Evolutionary conservation across 192 early-diverging fungal genomes (phyloP), one percentile per base, ranked within the genome.

Genomic region (Dissophora ornata): DNA sequence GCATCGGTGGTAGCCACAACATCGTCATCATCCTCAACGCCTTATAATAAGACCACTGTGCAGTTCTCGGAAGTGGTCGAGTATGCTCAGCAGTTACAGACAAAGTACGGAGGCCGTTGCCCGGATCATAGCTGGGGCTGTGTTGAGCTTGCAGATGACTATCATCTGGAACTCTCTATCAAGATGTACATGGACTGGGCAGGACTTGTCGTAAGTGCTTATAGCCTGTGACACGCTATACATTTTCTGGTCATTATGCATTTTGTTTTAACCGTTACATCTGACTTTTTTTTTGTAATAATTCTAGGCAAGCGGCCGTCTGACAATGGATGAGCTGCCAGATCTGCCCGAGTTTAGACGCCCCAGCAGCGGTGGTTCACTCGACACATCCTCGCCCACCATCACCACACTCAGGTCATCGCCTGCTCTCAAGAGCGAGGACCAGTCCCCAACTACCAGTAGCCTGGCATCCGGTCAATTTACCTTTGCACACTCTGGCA

Each of bases 111-210:
- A 21, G 47, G 25, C 21, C 50, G 41, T 22, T 77, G 73, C 38
- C 11, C 21, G 18, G 44, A 48, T 6, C 73, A 77, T 46, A 64
- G 58, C 34, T 77, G 73, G 73, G 73, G 73, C n/a, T 77, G 73
- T 54, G 73, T 77, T 10, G 73, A 62, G 22, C 10, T 77, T 0
- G 48, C 64, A 9, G 62, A 65, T 26, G 64, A 77, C 4, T 54
- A 29, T 32, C 73, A 77, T 62, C 25, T 77, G 34, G 73, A 77
- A 57, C 57, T 77, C 24, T 67, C 73, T 13, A 77, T 77, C 53
- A 77, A 77, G 59, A 77, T 77, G 73, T 77, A 77, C 40, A 67
- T 77, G 73, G 73, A 77, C 33, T 77, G 73, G 73, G 73, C 73
- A 2, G 73, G 73, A 1, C 30, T 77, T 26, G 73, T 77, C 40